phyloP scores from a whole-genome alignment of 2,329 filamentous ascomycete genomes.

The Leptosphaerulina australis region DNA sequence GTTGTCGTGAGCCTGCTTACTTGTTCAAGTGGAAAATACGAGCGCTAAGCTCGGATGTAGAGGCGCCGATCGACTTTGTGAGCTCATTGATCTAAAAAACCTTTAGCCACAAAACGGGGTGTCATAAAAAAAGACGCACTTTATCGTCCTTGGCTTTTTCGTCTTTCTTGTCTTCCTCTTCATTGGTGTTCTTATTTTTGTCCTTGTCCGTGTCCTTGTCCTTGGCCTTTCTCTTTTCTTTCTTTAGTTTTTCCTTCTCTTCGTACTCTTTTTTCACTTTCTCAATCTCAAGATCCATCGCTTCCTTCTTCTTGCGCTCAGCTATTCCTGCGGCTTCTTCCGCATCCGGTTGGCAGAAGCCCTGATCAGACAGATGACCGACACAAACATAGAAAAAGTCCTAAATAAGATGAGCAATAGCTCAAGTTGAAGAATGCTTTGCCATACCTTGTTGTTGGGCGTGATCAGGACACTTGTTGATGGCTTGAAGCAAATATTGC shows the following conservation, averaged over 20 bases:
- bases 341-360: slow-evolving; percentile 77
- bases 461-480: slow-evolving; percentile 87
- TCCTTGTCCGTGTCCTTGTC: slow-evolving; percentile 59
- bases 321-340: slow-evolving; percentile 66
- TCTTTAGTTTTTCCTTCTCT: slow-evolving; percentile 64
- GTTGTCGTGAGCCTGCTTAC: slow-evolving; percentile 53
- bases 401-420: slow-evolving; percentile 45
- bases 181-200: slow-evolving; percentile 67
- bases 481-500: slow-evolving; percentile 90
- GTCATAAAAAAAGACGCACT: slow-evolving; percentile 43
- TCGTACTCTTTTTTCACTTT: slow-evolving; percentile 58
- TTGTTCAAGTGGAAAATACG: slow-evolving; percentile 84
- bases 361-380: slow-evolving; percentile 78
- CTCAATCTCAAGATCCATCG: slow-evolving; percentile 56
- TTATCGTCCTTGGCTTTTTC: slow-evolving; percentile 67
- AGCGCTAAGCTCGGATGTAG: slow-evolving; percentile 67
- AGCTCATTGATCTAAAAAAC: slow-evolving; percentile 53
- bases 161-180: slow-evolving; percentile 67
- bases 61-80: slow-evolving; percentile 53
- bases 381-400: slow-evolving; percentile 94
- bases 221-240: slow-evolving; percentile 53
- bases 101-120: slow-evolving; percentile 13
- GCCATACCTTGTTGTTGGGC: slow-evolving; percentile 79
- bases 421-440: background rate
- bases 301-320: slow-evolving; percentile 62